Evolutionary conservation across 1,284 basidiomycete species (phyloP).

Genomic region (Boletus sp.): DNA sequence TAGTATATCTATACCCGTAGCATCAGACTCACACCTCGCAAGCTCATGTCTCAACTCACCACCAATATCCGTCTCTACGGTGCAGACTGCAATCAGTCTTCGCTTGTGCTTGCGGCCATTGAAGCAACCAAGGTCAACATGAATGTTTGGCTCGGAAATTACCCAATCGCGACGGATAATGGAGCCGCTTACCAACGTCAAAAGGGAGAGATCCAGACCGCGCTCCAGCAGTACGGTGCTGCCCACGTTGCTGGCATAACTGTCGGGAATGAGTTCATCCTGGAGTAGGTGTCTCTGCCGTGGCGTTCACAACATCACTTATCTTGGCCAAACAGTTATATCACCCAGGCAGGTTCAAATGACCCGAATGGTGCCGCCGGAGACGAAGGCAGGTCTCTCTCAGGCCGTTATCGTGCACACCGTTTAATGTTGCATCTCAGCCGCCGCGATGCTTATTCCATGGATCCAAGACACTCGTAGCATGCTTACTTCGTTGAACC

Average conservation of each 20-base stretch:
- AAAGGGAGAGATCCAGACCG: constrained; percentile 59
- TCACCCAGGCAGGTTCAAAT: constrained; percentile 40
- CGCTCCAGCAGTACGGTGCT: constrained; percentile 75
- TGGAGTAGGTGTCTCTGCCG: constrained; percentile 51
- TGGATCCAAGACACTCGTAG: constrained; percentile 65
- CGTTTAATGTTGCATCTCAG: constrained; percentile 14
- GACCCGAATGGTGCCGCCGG: constrained; percentile 54
- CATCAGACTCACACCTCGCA: constrained; percentile 13
- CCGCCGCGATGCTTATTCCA: constrained; percentile 47
- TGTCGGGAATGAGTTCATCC: constrained; percentile 80
- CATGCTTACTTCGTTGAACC: constrained; percentile 50
- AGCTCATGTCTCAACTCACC: constrained; percentile 59
- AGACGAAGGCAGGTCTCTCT: constrained; percentile 43
- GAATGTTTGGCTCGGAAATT: constrained; percentile 84
- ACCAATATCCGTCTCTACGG: constrained; percentile 55
- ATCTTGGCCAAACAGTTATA: constrained; percentile 42
- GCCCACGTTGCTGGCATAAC: constrained; percentile 78
- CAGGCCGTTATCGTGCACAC: not conserved
- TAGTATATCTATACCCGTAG: not conserved
- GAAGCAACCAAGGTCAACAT: constrained; percentile 86
- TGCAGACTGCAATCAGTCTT: constrained; percentile 55
- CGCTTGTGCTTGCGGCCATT: constrained; percentile 73
- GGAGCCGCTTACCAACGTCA: constrained; percentile 71
- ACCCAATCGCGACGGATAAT: constrained; percentile 58
- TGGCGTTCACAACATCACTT: not conserved